Conservation (phyloP, 2,329 filamentous ascomycete species). For the Fusarium sp. region DNA sequence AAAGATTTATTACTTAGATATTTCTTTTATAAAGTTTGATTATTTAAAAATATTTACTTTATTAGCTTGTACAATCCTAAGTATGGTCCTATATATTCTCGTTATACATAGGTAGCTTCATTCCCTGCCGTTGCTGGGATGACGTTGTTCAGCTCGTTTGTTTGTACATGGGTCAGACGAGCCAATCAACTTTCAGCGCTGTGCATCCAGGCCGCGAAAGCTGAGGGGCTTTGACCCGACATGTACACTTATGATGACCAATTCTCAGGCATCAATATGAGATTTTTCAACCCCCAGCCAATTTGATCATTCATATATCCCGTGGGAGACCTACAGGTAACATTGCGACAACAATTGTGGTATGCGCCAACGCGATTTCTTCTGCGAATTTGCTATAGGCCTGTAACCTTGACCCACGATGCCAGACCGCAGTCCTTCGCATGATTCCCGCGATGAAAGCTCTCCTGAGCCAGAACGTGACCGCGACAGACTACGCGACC, state of each 20-base stretch:
- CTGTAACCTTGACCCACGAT: constrained; percentile 28
- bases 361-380: constrained; percentile 25
- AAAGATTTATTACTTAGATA: no score
- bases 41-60: background rate
- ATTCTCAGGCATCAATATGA: constrained; percentile 26
- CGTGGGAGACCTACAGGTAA: background rate
- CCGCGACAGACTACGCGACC: constrained; percentile 13
- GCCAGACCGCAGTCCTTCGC: constrained; percentile 35
- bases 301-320: background rate
- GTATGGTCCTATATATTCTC: background rate
- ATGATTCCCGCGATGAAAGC: constrained; percentile 37
- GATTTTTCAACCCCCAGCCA: background rate
- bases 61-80: background rate
- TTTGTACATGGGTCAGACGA: constrained; percentile 21
- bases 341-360: constrained; percentile 26
- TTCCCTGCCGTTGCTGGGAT: constrained; percentile 2
- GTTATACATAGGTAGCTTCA: background rate
- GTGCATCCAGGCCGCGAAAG: constrained; percentile 20
- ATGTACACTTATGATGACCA: constrained; percentile 20
- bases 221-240: constrained; percentile 38
- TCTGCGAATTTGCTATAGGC: constrained; percentile 17
- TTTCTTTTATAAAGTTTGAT: background rate
- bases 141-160: constrained; percentile 29
- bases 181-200: constrained; percentile 35
- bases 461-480: constrained; percentile 32